Base-by-base conservation (phyloP, 139 green algal species). In the Zygnema cylindricum region DNA sequence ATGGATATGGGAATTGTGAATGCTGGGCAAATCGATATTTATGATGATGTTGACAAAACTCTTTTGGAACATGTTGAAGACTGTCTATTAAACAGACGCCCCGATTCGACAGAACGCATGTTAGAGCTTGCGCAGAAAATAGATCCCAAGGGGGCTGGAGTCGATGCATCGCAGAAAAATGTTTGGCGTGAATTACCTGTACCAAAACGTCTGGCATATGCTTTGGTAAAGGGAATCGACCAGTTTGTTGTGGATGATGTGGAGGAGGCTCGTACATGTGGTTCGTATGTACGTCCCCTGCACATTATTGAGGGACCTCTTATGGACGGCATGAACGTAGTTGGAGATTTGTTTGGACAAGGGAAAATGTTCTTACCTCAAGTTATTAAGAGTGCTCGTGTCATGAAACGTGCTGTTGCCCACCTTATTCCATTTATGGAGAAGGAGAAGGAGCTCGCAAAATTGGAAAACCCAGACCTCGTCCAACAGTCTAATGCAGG, bases 1-100 rank as follows among this genome's bases (percentile, higher is more conserved):
- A 99, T 99, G 97, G 97, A 99, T 95, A 99, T 99, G 97, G 97
- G 97, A 90, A 99, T 99, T 77, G 97, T 99, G 21, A 99, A 99
- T 91, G 94, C 97, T 0, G 93, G 92, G 0, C 96, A 98, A 92
- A 96, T 98, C 0, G 97, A 99, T 84, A 94, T 93, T 85, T 99
- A 99, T 84, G 93, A 96, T 85, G 98, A 98, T 90, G 94, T 99
- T n/a, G 96, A 98, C 94, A 98, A 98, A 95, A 96, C 98, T 95
- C 96, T 99, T 86, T 92, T 99, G 36, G 93, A 95, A 76, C 96
- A 96, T 88, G 95, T 99, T 43, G 97, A 99, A 93, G 97, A 99
- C 84, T 98, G 99, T 86, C 93, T 99, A 87, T 94, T 99, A 2
- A 99, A 99, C 93, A 94, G 92, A 54, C 98, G 97, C 89, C 95